These are phyloP conservation scores for Lactifluus hygrophoroides DNA, from an alignment of 768 basidiomycete species.

Conservation along the genomic window DNA sequence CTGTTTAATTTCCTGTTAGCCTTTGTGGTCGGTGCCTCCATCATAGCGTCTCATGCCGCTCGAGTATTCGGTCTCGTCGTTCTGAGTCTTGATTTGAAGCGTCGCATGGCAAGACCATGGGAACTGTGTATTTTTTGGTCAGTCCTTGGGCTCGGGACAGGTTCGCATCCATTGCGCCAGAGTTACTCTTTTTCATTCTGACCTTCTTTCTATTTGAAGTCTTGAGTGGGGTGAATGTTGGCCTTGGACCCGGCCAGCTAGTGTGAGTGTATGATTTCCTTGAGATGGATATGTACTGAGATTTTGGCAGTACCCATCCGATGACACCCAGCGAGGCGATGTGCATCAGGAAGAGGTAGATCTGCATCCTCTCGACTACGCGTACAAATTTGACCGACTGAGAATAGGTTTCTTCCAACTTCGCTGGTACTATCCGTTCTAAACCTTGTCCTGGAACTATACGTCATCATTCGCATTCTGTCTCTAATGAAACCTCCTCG, in stretches of 20 bases:
- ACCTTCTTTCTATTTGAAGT: neutral
- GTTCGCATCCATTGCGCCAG: neutral
- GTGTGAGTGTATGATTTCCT: neutral
- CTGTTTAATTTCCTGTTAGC: constrained; percentile 1
- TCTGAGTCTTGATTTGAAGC: constrained; percentile 9
- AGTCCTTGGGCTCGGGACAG: constrained; percentile 3
- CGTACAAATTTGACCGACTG: neutral
- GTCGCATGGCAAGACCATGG: neutral
- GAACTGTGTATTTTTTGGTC: constrained; percentile 9
- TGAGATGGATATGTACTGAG: neutral
- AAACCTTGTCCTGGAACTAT: constrained; percentile 33
- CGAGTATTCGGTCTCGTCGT: constrained; percentile 11
- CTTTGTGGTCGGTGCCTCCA: constrained; percentile 7
- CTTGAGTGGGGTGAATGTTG: neutral
- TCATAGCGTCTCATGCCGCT: constrained; percentile 4
- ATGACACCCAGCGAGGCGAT: neutral
- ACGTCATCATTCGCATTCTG: constrained; percentile 30
- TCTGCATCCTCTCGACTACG: neutral
- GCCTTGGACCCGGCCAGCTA: constrained; percentile 5
- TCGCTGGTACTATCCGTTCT: constrained; percentile 31
- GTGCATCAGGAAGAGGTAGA: constrained; percentile 13
- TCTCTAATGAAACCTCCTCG: constrained; percentile 25
- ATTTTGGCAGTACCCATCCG: neutral
- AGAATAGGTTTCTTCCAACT: constrained; percentile 33
- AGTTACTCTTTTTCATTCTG: neutral